Percentiles rank a stretch among this genome's conserved stretches.
Conservation (phyloP, 2,329 filamentous ascomycete species). For the Penicillium polonicum region DNA sequence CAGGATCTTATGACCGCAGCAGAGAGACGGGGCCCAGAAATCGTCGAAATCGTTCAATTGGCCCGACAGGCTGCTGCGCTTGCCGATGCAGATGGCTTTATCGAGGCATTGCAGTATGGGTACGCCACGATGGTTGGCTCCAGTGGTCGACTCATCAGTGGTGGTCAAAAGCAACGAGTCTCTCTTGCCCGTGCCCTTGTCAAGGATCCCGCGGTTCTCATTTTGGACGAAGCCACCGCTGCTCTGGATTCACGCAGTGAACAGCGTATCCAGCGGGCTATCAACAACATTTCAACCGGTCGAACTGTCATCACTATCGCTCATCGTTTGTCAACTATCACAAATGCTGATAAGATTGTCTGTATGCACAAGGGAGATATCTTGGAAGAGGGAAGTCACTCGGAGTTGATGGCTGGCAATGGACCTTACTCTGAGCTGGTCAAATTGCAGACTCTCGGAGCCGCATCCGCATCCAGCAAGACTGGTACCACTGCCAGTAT, state of each 20-base stretch:
- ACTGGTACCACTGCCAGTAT: constrained; percentile 52
- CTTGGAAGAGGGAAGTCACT: constrained; percentile 52
- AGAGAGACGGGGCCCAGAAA: constrained; percentile 44
- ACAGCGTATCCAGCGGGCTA: constrained; percentile 53
- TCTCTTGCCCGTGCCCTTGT: constrained; percentile 77
- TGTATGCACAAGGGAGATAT: constrained; percentile 55
- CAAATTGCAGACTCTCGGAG: constrained; percentile 50
- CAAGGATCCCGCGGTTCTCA: constrained; percentile 65
- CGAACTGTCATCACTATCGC: constrained; percentile 75
- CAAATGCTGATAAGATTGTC: constrained; percentile 56
- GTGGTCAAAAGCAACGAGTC: constrained; percentile 78
- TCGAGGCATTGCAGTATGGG: constrained; percentile 40
- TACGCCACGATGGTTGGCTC: constrained; percentile 74
- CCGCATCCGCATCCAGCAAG: constrained; percentile 46
- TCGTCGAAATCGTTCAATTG: constrained; percentile 53
- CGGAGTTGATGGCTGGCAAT: constrained; percentile 52
- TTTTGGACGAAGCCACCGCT: constrained; percentile 79
- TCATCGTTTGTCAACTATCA: constrained; percentile 54
- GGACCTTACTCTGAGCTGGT: constrained; percentile 28
- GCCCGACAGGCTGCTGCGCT: constrained; percentile 47
- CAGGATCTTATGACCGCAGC: constrained; percentile 49
- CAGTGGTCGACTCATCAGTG: constrained; percentile 69
- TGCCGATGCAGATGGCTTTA: constrained; percentile 54
- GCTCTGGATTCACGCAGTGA: constrained; percentile 57
- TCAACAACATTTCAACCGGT: constrained; percentile 55